phyloP scores from a whole-genome alignment of 768 basidiomycete genomes.

The Trametes coccinea region DNA sequence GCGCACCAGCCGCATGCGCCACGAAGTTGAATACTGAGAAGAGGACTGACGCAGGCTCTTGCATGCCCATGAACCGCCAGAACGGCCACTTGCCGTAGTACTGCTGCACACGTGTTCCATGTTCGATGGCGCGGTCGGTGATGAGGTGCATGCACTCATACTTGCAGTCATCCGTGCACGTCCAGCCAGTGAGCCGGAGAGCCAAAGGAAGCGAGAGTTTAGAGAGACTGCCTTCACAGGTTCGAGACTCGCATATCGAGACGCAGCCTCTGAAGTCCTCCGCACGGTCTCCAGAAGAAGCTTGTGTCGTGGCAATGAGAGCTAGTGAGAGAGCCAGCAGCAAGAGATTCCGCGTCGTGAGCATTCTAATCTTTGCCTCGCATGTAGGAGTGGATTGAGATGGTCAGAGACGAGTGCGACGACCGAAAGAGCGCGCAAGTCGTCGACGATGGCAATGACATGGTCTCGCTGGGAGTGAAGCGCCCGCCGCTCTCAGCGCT shows the following conservation, averaged over 20 bases:
- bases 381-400: background rate
- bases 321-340: slow-evolving; percentile 1
- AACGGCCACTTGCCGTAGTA: slow-evolving; percentile 99
- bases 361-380: background rate
- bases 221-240: slow-evolving; percentile 24
- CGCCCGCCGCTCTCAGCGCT: background rate
- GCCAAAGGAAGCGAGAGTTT: slow-evolving; percentile 43
- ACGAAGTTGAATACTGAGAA: slow-evolving; percentile 88
- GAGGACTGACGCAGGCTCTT: slow-evolving; percentile 90
- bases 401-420: background rate
- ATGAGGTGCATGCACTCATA: slow-evolving; percentile 86
- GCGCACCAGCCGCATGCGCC: slow-evolving; percentile 66
- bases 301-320: slow-evolving; percentile 24
- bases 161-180: slow-evolving; percentile 84
- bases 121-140: slow-evolving; percentile 54
- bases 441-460: background rate
- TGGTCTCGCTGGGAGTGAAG: too few relatives aligned
- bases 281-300: slow-evolving; percentile 37
- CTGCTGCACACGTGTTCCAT: slow-evolving; percentile 57
- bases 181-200: slow-evolving; percentile 78
- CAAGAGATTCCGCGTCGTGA: background rate
- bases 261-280: slow-evolving; percentile 40
- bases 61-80: slow-evolving; percentile 82
- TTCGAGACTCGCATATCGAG: slow-evolving; percentile 33
- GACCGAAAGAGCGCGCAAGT: too few relatives aligned